Evolutionary conservation across 306 rosid species (phyloP).

Genomic region (Dryas alaskensis): DNA sequence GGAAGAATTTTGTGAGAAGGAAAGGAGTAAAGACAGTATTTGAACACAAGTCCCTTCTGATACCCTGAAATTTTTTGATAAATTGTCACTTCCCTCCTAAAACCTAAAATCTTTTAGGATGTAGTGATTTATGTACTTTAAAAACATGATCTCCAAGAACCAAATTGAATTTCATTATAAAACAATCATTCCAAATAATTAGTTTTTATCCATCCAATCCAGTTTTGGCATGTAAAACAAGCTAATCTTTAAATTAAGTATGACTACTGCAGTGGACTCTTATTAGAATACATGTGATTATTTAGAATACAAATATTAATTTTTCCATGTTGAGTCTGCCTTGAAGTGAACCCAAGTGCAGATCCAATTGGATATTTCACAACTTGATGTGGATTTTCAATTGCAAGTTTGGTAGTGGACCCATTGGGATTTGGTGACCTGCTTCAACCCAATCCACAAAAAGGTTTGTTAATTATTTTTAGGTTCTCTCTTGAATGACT

Average conservation of each 20-base stretch:
- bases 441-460: neutral
- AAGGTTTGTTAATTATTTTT: no score
- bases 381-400: no score
- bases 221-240: neutral
- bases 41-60: no score
- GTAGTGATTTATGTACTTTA: no score
- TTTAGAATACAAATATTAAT: no score
- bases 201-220: neutral
- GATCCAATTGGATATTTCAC: neutral
- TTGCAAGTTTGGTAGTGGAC: no score
- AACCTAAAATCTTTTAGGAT: neutral
- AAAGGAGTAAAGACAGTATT: no score
- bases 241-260: neutral
- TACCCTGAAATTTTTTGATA: no score
- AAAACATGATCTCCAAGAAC: neutral
- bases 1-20: no score
- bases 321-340: neutral
- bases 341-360: neutral
- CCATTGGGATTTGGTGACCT: neutral
- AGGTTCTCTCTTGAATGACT: no score
- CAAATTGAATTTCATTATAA: neutral
- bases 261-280: neutral
- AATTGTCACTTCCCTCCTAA: no score
- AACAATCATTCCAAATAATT: neutral
- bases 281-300: neutral